Evolutionary conservation across 345 rosid genomes (phyloP).

Genomic region (Microcos paniculata): DNA sequence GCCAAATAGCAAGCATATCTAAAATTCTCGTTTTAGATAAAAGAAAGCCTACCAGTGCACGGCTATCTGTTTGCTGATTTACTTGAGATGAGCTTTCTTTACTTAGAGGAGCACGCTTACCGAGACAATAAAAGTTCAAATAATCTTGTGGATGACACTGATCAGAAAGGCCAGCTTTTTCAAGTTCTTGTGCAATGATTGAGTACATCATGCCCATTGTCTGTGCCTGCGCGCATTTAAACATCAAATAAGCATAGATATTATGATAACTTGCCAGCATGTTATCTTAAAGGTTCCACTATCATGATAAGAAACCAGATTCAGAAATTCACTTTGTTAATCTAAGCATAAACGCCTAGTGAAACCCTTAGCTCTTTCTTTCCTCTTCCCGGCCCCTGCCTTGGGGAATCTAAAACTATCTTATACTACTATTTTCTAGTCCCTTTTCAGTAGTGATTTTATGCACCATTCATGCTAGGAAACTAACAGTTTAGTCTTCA

Average conservation of each 20-base stretch:
- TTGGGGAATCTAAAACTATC: neutral
- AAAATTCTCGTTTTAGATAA: neutral
- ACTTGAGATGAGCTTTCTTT: conserved; percentile 10
- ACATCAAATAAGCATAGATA: conserved; percentile 10
- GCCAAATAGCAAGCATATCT: neutral
- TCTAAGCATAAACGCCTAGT: neutral
- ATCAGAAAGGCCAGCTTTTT: conserved; percentile 40
- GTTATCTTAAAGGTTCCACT: neutral
- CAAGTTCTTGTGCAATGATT: conserved; percentile 48
- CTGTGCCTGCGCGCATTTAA: conserved; percentile 46
- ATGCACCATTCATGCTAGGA: neutral
- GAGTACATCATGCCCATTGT: conserved; percentile 74
- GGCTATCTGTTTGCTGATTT: conserved; percentile 43
- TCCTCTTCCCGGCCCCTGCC: neutral
- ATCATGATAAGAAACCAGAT: neutral
- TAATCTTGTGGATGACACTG: conserved; percentile 52
- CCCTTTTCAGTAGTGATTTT: neutral
- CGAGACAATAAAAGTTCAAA: conserved; percentile 73
- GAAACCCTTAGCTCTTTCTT: neutral
- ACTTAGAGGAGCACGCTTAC: conserved; percentile 47
- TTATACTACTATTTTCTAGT: neutral
- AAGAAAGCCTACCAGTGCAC: conserved; percentile 41
- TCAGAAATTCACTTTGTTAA: neutral
- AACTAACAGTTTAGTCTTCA: neutral
- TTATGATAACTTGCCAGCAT: neutral